A percentile compares a stretch with the other conserved stretches of the same genome.
Conservation (phyloP, 208 protist species). For the Giardia duodenalis region DNA sequence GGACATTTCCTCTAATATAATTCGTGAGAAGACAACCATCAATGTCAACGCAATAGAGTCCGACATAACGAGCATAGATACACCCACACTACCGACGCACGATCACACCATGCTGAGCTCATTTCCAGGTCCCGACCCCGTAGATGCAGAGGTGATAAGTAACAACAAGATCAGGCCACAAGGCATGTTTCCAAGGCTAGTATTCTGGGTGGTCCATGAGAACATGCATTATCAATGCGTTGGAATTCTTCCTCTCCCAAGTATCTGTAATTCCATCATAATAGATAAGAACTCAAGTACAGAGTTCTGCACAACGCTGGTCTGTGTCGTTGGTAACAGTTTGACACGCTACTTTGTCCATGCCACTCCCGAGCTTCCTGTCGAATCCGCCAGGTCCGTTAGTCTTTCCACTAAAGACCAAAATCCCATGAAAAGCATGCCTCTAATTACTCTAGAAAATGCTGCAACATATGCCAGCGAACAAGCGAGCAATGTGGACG, state of each 20-base stretch:
- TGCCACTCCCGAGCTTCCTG: background rate
- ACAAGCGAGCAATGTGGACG: background rate
- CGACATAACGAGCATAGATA: no score
- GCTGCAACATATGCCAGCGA: no score
- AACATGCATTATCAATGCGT: background rate
- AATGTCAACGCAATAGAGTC: no score
- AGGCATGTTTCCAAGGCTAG: background rate
- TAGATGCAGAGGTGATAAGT: no score
- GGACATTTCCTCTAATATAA: no score
- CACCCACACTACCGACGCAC: no score
- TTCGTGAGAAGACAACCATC: no score
- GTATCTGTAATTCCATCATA: background rate
- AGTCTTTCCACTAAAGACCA: background rate
- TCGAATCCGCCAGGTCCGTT: background rate
- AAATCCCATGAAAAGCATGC: background rate
- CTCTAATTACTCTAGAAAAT: background rate
- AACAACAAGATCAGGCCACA: no score
- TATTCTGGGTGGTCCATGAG: background rate
- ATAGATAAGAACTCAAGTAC: background rate
- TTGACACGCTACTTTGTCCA: background rate
- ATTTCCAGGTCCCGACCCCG: no score
- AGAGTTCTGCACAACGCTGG: background rate
- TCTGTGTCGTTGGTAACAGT: background rate
- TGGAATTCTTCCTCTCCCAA: background rate
- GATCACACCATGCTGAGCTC: no score